These are phyloP conservation scores for Asterochloris erici DNA, from an alignment of 139 green algal species.

Conservation along the genomic window DNA sequence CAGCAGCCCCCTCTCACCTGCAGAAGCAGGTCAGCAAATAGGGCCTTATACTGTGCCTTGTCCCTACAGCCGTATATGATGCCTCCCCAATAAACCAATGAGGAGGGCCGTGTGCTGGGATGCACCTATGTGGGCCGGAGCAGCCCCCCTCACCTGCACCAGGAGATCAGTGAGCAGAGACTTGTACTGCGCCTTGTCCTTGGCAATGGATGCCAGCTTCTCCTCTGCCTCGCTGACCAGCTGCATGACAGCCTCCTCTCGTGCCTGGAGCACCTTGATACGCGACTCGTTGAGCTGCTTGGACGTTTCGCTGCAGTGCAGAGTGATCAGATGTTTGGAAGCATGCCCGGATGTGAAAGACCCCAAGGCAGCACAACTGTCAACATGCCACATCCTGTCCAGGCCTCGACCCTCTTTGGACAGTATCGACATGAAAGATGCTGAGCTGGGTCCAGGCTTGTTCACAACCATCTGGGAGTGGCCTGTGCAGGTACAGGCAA, in stretches of 20 bases:
- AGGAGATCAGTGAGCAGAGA: slow-evolving; percentile 84
- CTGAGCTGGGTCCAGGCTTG: too few relatives aligned
- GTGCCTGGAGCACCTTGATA: slow-evolving; percentile 88
- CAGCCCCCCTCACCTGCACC: slow-evolving; percentile 60
- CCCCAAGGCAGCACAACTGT: background rate
- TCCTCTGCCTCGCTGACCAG: slow-evolving; percentile 57
- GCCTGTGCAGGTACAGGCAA: too few relatives aligned
- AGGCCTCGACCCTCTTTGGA: too few relatives aligned
- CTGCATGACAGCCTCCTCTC: slow-evolving; percentile 76
- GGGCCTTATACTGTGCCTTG: too few relatives aligned
- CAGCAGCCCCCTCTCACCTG: too few relatives aligned
- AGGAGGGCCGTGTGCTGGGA: background rate
- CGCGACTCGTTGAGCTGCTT: slow-evolving; percentile 95
- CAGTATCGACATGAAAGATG: too few relatives aligned
- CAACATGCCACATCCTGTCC: background rate
- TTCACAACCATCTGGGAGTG: too few relatives aligned
- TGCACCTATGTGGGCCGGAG: background rate
- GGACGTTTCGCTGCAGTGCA: slow-evolving; percentile 81
- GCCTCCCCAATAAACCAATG: too few relatives aligned
- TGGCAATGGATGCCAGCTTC: slow-evolving; percentile 56
- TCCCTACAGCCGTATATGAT: too few relatives aligned
- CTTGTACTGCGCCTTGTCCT: slow-evolving; percentile 72
- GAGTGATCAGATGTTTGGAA: background rate
- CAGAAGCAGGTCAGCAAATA: too few relatives aligned
- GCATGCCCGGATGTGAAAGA: background rate